Evolutionary conservation across 2,329 filamentous ascomycete genomes (phyloP), one percentile per base, ranked within the genome.

Genomic region (Apiospora saccharicola): DNA sequence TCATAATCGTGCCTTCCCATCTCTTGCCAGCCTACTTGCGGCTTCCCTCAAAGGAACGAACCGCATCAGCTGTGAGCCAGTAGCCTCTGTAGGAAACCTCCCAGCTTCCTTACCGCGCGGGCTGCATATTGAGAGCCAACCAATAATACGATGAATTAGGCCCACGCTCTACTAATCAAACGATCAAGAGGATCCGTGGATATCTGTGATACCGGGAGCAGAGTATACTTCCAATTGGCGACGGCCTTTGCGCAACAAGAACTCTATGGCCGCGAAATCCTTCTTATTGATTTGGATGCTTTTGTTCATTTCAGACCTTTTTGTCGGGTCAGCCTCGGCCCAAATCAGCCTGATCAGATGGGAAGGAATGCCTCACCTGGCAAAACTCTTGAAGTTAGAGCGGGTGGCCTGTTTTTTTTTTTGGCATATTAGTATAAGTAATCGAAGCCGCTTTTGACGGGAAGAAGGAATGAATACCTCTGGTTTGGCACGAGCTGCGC

Each of bases 221-320:
- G 92, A 90, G 82, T 96, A 96, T 67, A 91, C 89, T 75, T 97
- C 94, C 24, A 98, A 85, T 80, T 98, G 94, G 64, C 94, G 89
- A 53, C 90, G 88, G 30, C 95, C 95, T 81, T 94, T 96, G 73
- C 95, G 89, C 70, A 98, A 80, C 46, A 97, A 85, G 81, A 94
- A 96, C 82, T 98, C 95, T 72, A 98, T 92, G 7, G 94, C 92
- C 22, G 88, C 86, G 82, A 98, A 98, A 79, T 98, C 94, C 77
- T 94, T 94, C 83, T 94, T 96, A 81, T 93, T 91, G 71, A 97
- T 81, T 12, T 81, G 80, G 16, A 90, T 79, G 79, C 93, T 88
- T 80, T 92, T 93, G 51, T 90, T 86, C 79, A 99, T 98, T 79
- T 98, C 94, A 41, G 86, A 81, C 76, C 94, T 95, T 24, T 67